These are phyloP conservation scores for Ganoderma lucidum DNA, from an alignment of 1,284 basidiomycete species.

Conservation along the genomic window DNA sequence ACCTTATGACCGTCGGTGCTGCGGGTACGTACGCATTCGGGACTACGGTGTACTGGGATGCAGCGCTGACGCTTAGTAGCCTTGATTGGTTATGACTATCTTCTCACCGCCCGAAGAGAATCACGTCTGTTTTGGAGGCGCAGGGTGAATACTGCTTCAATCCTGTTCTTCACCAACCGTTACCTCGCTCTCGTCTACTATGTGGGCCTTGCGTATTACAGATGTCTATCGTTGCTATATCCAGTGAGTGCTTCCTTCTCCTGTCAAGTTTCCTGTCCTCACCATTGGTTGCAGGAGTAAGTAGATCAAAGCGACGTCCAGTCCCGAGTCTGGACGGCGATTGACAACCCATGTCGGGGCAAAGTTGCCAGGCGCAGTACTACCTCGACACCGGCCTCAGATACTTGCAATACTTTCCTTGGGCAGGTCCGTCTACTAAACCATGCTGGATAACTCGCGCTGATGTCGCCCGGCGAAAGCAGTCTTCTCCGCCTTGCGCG, in stretches of 20 bases:
- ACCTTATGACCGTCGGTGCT: not conserved
- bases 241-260: not conserved
- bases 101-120: constrained; percentile 16
- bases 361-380: constrained; percentile 2
- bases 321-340: not conserved
- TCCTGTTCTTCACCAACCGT: constrained; percentile 15
- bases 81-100: constrained; percentile 15
- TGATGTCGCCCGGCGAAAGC: not conserved
- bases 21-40: not conserved
- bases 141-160: not conserved
- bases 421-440: not conserved
- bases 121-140: constrained; percentile 16
- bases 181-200: constrained; percentile 3
- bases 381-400: not conserved
- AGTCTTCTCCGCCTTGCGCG: constrained; percentile 1
- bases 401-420: not conserved
- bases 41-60: not conserved
- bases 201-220: not conserved
- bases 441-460: no score
- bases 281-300: not conserved
- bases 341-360: not conserved
- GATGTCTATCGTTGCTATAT: not conserved
- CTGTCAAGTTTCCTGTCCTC: not conserved
- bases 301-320: not conserved
- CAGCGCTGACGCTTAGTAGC: not conserved